A percentile compares a stretch with the other conserved stretches of the same genome.
Conservation (phyloP, 345 rosid species). For the Citrus trifoliata region DNA sequence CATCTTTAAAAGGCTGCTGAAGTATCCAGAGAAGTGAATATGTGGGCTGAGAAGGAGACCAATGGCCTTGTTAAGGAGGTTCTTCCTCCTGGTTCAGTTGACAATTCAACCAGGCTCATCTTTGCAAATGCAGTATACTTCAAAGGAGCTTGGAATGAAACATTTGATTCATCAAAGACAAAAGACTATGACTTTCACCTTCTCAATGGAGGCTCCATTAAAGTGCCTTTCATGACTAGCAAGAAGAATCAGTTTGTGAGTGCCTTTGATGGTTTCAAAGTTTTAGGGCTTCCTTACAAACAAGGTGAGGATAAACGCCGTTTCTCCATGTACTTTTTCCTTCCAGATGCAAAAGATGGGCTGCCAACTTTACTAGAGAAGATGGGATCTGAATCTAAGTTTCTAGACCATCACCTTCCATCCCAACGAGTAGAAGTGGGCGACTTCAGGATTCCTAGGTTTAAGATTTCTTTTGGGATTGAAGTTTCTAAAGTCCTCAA, state of each 20-base stretch:
- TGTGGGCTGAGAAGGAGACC: slow-evolving; percentile 75
- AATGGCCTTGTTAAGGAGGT: slow-evolving; percentile 71
- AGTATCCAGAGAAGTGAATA: slow-evolving; percentile 56
- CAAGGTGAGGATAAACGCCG: slow-evolving; percentile 63
- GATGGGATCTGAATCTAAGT: slow-evolving; percentile 40
- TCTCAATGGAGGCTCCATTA: slow-evolving; percentile 42
- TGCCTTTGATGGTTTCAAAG: slow-evolving; percentile 63
- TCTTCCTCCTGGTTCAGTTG: slow-evolving; percentile 64
- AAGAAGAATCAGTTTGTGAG: slow-evolving; percentile 48
- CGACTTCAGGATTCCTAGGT: slow-evolving; percentile 56
- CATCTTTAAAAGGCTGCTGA: slow-evolving; percentile 54
- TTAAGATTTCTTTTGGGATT: slow-evolving; percentile 54
- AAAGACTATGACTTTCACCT: slow-evolving; percentile 66
- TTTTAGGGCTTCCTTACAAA: slow-evolving; percentile 66
- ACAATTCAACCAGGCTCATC: slow-evolving; percentile 49
- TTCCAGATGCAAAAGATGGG: slow-evolving; percentile 63
- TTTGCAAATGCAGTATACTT: slow-evolving; percentile 80
- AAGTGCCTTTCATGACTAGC: slow-evolving; percentile 76
- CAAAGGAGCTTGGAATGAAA: slow-evolving; percentile 77
- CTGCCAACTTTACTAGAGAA: slow-evolving; percentile 47
- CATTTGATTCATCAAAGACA: slow-evolving; percentile 50
- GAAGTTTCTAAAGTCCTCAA: slow-evolving; percentile 50
- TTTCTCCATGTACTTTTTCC: slow-evolving; percentile 76
- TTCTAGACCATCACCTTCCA: slow-evolving; percentile 53
- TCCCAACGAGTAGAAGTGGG: slow-evolving; percentile 30